Evolutionary conservation across 179 eudicot genomes (phyloP), one percentile per base, ranked within the genome.

Genomic region (Spergularia azorica): DNA sequence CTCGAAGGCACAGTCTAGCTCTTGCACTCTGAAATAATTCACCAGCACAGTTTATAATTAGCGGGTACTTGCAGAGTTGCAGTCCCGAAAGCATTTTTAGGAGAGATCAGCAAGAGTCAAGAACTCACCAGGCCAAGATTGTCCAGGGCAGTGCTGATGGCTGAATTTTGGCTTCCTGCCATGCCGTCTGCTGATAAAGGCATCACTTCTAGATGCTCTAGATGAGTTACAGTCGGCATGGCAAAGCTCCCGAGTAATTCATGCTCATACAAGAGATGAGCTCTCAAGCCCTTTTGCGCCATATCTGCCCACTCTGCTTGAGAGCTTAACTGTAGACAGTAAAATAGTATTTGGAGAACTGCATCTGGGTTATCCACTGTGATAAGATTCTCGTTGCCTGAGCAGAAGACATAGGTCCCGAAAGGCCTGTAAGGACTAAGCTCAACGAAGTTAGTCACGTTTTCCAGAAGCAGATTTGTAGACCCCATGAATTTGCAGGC

Each of bases 381-480:
- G 21, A 84, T 85, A 60, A 90, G 66, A 65, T 86, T 89, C 51
- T 90, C 88, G 67, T 81, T 87, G 36, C 89, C 91, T 7, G 86
- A 79, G 78, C 91, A 89, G 80, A 95, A 91, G 21, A 93, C 68
- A 52, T 83, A 91, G 9, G 83, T 86, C 9, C 97, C 97, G 63
- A 89, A 91, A 77, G 97, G 97, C 77, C 91, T 87, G 61, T 91
- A 95, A 73, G 97, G 97, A 75, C 98, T 95, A 21, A 91, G 87
- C 76, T 90, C 81, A 36, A 90, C 69, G 46, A 90, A 84, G 60
- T 76, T 84, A 10, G 88, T 76, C 4, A 91, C 20, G 58, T 87
- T 89, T 71, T 90, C 93, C 17, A 93, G 80, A 72, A 93, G 74
- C 70, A 84, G 74, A 79, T 85, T 91, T 6, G 97, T 88, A 70